phyloP scores from a whole-genome alignment of 352 stramenopile genomes.

The Globisporangium solare region DNA sequence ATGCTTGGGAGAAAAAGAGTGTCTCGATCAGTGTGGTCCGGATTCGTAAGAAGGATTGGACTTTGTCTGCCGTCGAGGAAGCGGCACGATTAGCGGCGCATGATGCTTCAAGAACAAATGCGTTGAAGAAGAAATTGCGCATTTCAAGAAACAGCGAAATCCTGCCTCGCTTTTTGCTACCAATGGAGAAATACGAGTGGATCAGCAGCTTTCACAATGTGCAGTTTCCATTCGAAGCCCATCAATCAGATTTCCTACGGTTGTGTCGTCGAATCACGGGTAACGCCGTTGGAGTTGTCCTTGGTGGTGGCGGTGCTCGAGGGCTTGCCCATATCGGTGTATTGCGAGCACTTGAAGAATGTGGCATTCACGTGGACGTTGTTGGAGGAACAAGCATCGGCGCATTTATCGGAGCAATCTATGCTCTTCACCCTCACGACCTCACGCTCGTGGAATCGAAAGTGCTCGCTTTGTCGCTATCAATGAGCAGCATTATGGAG shows the following conservation, averaged over 20 bases:
- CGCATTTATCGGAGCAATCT: constrained; percentile 81
- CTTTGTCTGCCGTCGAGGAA: constrained; percentile 44
- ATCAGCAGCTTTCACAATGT: constrained; percentile 86
- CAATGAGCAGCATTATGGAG: constrained; percentile 66
- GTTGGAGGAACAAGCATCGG: constrained; percentile 91
- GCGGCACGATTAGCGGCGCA: constrained; percentile 38
- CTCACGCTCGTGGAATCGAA: constrained; percentile 54
- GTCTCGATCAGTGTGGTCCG: constrained; percentile 73
- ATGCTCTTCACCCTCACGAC: constrained; percentile 72
- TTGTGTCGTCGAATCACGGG: constrained; percentile 90
- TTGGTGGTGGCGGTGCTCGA: constrained; percentile 91
- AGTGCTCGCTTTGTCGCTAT: constrained; percentile 44
- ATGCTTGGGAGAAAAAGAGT: constrained; percentile 70
- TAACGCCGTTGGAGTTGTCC: constrained; percentile 90
- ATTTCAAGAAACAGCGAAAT: constrained; percentile 54
- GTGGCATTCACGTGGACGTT: constrained; percentile 90
- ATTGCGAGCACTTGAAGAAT: constrained; percentile 89
- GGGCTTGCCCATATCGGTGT: constrained; percentile 94
- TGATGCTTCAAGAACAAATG: constrained; percentile 45
- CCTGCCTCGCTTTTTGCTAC: constrained; percentile 61
- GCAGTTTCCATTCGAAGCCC: constrained; percentile 69
- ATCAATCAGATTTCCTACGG: constrained; percentile 74
- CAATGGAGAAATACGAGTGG: constrained; percentile 85
- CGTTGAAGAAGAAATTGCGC: constrained; percentile 53
- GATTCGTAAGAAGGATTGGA: constrained; percentile 75